Evolutionary conservation across 352 stramenopile species (phyloP).

Genomic region (Phytophthora hybrid): DNA sequence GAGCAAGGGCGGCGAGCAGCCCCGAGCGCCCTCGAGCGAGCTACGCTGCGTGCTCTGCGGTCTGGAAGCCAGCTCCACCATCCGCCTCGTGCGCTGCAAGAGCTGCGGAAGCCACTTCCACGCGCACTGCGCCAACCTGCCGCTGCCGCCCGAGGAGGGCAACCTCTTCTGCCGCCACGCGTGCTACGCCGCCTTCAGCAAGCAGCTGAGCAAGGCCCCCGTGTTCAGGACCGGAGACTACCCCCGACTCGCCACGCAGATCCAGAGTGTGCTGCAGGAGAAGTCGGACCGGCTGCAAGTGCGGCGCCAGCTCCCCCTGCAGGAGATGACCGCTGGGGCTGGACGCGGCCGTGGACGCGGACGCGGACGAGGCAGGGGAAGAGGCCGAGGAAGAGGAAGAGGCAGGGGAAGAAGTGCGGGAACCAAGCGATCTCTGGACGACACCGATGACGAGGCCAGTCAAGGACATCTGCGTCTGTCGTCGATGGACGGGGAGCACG

Average conservation of each 20-base stretch:
- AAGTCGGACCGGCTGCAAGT: slow-evolving; percentile 42
- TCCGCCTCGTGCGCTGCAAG: slow-evolving; percentile 63
- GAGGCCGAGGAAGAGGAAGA: slow-evolving; percentile 35
- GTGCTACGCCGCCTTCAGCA: slow-evolving; percentile 66
- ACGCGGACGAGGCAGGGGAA: slow-evolving; percentile 28
- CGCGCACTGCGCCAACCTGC: slow-evolving; percentile 68
- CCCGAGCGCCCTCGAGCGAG: not conserved
- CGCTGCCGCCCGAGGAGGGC: slow-evolving; percentile 66
- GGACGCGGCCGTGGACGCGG: slow-evolving; percentile 29
- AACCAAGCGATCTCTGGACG: slow-evolving; percentile 36
- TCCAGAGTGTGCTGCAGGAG: slow-evolving; percentile 52
- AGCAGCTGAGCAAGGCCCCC: slow-evolving; percentile 29
- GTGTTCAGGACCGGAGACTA: slow-evolving; percentile 49
- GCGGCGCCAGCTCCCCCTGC: slow-evolving; percentile 33
- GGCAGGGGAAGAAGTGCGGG: slow-evolving; percentile 29
- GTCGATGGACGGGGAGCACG: slow-evolving; percentile 21
- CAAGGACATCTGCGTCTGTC: slow-evolving; percentile 25
- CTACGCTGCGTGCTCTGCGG: slow-evolving; percentile 44
- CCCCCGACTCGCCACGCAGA: slow-evolving; percentile 51
- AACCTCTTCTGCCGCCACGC: slow-evolving; percentile 73
- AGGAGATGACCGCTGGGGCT: slow-evolving; percentile 10
- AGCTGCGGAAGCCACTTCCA: slow-evolving; percentile 68
- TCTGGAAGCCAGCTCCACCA: slow-evolving; percentile 23
- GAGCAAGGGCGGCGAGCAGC: slow-evolving; percentile 11
- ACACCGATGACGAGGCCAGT: slow-evolving; percentile 22